phyloP scores from a whole-genome alignment of 2,329 filamentous ascomycete genomes.

The Hirsutella rhossiliensis region DNA sequence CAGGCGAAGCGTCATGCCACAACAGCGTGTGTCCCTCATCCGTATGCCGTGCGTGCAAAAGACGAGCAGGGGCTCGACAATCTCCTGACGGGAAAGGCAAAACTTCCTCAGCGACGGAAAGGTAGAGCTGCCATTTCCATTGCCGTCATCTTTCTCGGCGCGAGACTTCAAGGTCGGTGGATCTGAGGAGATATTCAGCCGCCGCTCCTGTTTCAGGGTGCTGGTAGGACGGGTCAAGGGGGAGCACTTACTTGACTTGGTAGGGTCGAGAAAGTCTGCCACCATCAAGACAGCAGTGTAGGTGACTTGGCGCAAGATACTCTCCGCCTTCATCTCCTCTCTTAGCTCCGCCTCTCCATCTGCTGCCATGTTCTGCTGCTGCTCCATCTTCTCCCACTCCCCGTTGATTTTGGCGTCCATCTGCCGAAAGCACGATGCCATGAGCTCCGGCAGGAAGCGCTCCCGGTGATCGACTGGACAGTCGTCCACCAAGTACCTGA shows the following conservation, averaged over 20 bases:
- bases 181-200: constrained; percentile 13
- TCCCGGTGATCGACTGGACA: constrained; percentile 69
- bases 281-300: constrained; percentile 89
- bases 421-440: constrained; percentile 72
- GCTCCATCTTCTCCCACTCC: constrained; percentile 73
- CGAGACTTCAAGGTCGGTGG: constrained; percentile 15
- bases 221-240: not conserved
- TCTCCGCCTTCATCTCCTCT: constrained; percentile 97
- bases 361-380: constrained; percentile 46
- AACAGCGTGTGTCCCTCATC: constrained; percentile 82
- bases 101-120: constrained; percentile 62
- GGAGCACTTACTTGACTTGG: constrained; percentile 42
- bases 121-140: constrained; percentile 22
- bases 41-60: constrained; percentile 87
- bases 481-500: constrained; percentile 80
- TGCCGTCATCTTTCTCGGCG: constrained; percentile 11
- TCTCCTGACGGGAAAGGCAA: constrained; percentile 62
- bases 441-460: constrained; percentile 74
- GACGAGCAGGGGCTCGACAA: constrained; percentile 79
- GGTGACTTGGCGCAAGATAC: constrained; percentile 83
- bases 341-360: constrained; percentile 66
- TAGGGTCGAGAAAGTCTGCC: constrained; percentile 74
- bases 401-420: constrained; percentile 77
- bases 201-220: not conserved
- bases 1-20: constrained; percentile 74